Evolutionary conservation across 306 rosid genomes (phyloP).

Genomic region (Ceratonia siliqua): DNA sequence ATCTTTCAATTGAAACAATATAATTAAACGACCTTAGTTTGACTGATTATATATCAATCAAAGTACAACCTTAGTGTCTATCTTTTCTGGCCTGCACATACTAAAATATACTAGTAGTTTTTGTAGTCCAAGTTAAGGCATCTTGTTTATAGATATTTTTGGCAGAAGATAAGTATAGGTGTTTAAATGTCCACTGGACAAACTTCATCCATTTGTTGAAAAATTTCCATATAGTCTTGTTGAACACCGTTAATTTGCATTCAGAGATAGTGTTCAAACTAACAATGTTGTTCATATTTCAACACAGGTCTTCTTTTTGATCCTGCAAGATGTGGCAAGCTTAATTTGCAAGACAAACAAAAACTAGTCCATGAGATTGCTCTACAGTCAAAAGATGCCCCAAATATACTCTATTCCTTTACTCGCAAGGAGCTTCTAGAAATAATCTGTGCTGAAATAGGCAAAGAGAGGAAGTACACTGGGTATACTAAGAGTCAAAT

Average conservation of each 20-base stretch:
- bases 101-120: not conserved
- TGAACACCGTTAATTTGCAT: slow-evolving; percentile 17
- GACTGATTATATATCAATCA: not conserved
- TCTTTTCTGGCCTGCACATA: slow-evolving; percentile 8
- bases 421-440: slow-evolving; percentile 82
- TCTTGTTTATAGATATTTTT: slow-evolving; percentile 24
- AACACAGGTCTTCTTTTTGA: slow-evolving; percentile 63
- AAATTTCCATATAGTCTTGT: not conserved
- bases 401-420: slow-evolving; percentile 66
- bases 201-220: slow-evolving; percentile 13
- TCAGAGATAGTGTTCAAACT: slow-evolving; percentile 13
- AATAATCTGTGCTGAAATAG: slow-evolving; percentile 86
- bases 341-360: slow-evolving; percentile 72
- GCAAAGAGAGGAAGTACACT: slow-evolving; percentile 85
- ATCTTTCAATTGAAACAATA: not conserved
- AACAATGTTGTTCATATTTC: slow-evolving; percentile 17
- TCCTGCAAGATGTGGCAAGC: slow-evolving; percentile 55
- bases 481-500: slow-evolving; percentile 78
- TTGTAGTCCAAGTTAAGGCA: slow-evolving; percentile 16
- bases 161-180: slow-evolving; percentile 23
- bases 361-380: slow-evolving; percentile 71
- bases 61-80: not conserved
- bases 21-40: slow-evolving; percentile 12
- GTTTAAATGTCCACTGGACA: slow-evolving; percentile 23
- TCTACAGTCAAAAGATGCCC: slow-evolving; percentile 62